These are phyloP conservation scores for Trichoderma pleuroti DNA, from an alignment of 2,329 filamentous ascomycete species.

Conservation along the genomic window DNA sequence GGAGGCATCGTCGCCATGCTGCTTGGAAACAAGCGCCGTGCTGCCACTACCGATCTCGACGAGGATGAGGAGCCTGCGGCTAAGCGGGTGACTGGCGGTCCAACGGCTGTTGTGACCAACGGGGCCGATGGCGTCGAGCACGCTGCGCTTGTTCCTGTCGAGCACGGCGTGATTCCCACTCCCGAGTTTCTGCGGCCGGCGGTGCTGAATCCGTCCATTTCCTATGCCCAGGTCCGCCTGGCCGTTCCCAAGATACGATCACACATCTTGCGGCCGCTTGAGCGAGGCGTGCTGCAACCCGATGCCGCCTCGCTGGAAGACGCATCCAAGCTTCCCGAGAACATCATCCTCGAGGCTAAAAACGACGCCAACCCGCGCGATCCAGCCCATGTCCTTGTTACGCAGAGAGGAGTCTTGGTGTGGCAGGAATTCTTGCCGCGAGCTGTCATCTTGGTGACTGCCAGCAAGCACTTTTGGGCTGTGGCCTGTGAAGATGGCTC, in stretches of 20 bases:
- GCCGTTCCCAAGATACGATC: slow-evolving; percentile 83
- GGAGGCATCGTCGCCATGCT: slow-evolving; percentile 83
- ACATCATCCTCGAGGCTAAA: slow-evolving; percentile 79
- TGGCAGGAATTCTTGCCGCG: slow-evolving; percentile 95
- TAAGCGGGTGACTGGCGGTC: slow-evolving; percentile 60
- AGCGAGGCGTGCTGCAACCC: slow-evolving; percentile 57
- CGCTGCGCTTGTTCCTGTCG: slow-evolving; percentile 59
- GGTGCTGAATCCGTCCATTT: slow-evolving; percentile 75
- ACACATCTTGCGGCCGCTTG: slow-evolving; percentile 77
- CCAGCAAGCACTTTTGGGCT: slow-evolving; percentile 87
- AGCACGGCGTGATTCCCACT: slow-evolving; percentile 61
- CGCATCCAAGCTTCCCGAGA: slow-evolving; percentile 61
- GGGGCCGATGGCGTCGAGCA: slow-evolving; percentile 74
- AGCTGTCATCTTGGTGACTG: slow-evolving; percentile 84
- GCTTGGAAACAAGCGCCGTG: slow-evolving; percentile 89
- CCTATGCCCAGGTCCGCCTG: slow-evolving; percentile 77
- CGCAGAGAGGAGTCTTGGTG: slow-evolving; percentile 72
- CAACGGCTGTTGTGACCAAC: slow-evolving; percentile 71
- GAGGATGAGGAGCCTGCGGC: slow-evolving; percentile 61
- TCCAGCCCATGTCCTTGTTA: slow-evolving; percentile 77
- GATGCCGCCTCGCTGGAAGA: slow-evolving; percentile 54
- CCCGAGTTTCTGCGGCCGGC: slow-evolving; percentile 87
- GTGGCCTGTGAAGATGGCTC: slow-evolving; percentile 91
- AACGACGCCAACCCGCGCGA: slow-evolving; percentile 77
- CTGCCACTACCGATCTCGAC: slow-evolving; percentile 67